Evolutionary conservation across 2,329 filamentous ascomycete species (phyloP), one percentile per base, ranked within the genome.

Genomic region (Microdochium trichocladiopsis): DNA sequence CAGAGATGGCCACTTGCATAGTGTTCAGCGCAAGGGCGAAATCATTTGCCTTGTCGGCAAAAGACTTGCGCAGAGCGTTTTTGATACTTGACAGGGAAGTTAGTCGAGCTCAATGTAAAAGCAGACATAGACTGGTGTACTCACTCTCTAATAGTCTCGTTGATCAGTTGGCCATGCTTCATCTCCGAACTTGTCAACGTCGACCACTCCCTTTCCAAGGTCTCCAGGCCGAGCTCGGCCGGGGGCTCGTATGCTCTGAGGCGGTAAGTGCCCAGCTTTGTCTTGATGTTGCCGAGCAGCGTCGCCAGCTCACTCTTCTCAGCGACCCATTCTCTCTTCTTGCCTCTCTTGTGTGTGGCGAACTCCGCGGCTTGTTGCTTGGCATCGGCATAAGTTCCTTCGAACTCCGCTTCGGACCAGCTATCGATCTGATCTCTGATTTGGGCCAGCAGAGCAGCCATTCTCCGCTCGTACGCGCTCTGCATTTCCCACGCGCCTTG

Each of bases 401-500:
- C 87, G 63, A 97, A 97, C 23, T 78, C 84, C 11, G 93, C 83
- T 48, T 83, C 80, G 58, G 87, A 80, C 94, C 94, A 99, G 53
- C 77, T 69, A 51, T 86, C 77, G 49, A 86, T 79, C 69, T 96
- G 91, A 57, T 79, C 79, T 24, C 79, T 77, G 60, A 97, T 90
- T 57, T 84, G 79, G 59, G 83, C 78, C 57, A 97, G 75, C 41
- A 99, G 77, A 59, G 85, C 89, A 53, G 83, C 83, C 89, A 97
- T 95, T 55, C 94, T 83, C 63, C 87, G 81, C 75, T 99, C 94
- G 66, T 93, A 99, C 25, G 88, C 89, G 66, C 90, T 95, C 71
- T 99, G 92, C 94, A 99, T 99, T 72, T 96, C 93, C 94, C 94
- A 99, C 9, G 94, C 93, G 22, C 94, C 94, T 66, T 96, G 91